phyloP scores from a whole-genome alignment of 768 basidiomycete species.

The Trametopsis cervina region DNA sequence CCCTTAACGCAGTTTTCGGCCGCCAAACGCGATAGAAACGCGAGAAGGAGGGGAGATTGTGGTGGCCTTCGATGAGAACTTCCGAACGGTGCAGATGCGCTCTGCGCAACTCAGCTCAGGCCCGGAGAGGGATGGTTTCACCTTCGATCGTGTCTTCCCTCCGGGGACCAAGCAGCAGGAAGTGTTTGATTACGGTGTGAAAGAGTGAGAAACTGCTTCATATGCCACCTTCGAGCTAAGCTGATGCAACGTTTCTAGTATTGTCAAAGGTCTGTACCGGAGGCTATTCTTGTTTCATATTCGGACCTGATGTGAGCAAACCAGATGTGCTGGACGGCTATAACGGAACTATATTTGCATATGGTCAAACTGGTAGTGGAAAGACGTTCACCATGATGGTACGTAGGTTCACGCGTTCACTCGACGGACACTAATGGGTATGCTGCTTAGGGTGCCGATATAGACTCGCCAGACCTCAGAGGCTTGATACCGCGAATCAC shows the following conservation, averaged over 20 bases:
- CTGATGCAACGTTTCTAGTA: slow-evolving; percentile 36
- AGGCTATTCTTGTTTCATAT: background rate
- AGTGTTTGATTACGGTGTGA: slow-evolving; percentile 98
- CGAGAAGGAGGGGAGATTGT: slow-evolving; percentile 87
- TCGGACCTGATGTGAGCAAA: background rate
- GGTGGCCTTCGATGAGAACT: slow-evolving; percentile 81
- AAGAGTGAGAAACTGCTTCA: slow-evolving; percentile 60
- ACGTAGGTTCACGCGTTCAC: slow-evolving; percentile 16
- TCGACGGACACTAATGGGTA: slow-evolving; percentile 9
- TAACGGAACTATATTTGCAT: slow-evolving; percentile 92
- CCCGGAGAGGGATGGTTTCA: slow-evolving; percentile 95
- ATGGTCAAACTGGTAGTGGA: slow-evolving; percentile 83
- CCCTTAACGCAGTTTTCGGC: slow-evolving; percentile 71
- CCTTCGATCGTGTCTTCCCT: slow-evolving; percentile 94
- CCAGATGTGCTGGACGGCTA: slow-evolving; percentile 97
- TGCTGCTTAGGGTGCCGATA: slow-evolving; percentile 78
- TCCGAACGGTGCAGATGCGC: slow-evolving; percentile 78
- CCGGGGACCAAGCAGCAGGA: slow-evolving; percentile 87
- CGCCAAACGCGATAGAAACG: slow-evolving; percentile 85
- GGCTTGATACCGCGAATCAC: slow-evolving; percentile 98
- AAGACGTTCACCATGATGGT: slow-evolving; percentile 99
- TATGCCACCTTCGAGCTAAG: background rate
- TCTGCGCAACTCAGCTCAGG: slow-evolving; percentile 63
- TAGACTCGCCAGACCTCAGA: slow-evolving; percentile 87
- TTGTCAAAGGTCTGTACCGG: slow-evolving; percentile 68